Conservation (phyloP, 495 filamentous ascomycete genomes). For the Rostrohypoxylon terebratum region DNA sequence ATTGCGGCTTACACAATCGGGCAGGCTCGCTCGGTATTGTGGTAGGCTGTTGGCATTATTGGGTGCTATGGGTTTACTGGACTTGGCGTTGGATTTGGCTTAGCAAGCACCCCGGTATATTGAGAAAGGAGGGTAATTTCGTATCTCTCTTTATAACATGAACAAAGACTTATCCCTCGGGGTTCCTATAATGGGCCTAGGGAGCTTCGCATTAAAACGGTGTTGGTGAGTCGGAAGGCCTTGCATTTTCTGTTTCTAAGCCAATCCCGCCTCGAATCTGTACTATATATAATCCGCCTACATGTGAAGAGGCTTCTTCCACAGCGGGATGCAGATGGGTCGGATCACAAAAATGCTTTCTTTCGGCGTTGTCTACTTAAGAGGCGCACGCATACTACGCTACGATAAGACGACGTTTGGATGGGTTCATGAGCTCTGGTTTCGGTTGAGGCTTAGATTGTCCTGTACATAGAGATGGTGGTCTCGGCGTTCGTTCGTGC, state of each 20-base stretch:
- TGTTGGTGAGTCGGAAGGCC: conserved; percentile 25
- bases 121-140: conserved; percentile 16
- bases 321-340: conserved; percentile 6
- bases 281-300: conserved; percentile 22
- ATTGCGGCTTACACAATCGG: conserved; percentile 13
- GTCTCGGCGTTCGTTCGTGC: conserved; percentile 18
- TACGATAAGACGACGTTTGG: conserved; percentile 31
- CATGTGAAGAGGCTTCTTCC: not conserved
- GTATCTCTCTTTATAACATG: conserved; percentile 38
- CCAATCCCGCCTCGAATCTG: conserved; percentile 11
- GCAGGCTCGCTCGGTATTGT: conserved; percentile 11
- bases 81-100: conserved; percentile 25
- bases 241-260: conserved; percentile 9
- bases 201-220: conserved; percentile 40
- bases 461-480: conserved; percentile 20
- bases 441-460: conserved; percentile 24
- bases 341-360: not conserved
- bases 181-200: conserved; percentile 24
- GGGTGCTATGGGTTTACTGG: conserved; percentile 3
- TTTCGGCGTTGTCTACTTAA: not conserved
- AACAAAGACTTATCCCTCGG: conserved; percentile 34
- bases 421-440: conserved; percentile 22
- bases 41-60: conserved; percentile 14
- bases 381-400: conserved; percentile 14
- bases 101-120: conserved; percentile 1